A percentile compares a stretch with the other conserved stretches of the same genome.
phyloP scores from a whole-genome alignment of 192 early-diverging fungal species.

The Phlyctochytrium planicorne region DNA sequence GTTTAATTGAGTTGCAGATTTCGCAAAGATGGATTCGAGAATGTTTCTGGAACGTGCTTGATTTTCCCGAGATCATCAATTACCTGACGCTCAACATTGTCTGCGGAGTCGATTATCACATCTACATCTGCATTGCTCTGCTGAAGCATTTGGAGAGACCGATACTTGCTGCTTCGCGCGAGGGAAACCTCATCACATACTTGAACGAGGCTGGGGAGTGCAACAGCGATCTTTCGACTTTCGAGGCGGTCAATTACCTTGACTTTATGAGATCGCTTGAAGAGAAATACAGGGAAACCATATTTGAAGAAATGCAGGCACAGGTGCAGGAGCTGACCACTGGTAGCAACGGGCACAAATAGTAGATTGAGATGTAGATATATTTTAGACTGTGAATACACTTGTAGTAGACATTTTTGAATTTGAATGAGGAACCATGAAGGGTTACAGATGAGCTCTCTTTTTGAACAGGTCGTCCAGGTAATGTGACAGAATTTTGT shows the following conservation, averaged over 20 bases:
- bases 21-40: slow-evolving; percentile 50
- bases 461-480: slow-evolving; percentile 7
- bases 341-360: too few species aligned
- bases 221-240: slow-evolving; percentile 12
- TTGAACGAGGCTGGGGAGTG: slow-evolving; percentile 21
- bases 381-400: too few species aligned
- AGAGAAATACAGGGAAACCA: slow-evolving; percentile 27
- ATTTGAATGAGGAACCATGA: too few species aligned
- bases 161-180: slow-evolving; percentile 38
- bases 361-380: too few species aligned
- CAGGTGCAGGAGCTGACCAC: neutral
- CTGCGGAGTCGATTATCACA: slow-evolving; percentile 45
- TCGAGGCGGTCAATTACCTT: slow-evolving; percentile 24
- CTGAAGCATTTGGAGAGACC: slow-evolving; percentile 29
- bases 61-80: slow-evolving; percentile 39
- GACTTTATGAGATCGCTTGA: slow-evolving; percentile 42
- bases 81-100: slow-evolving; percentile 28
- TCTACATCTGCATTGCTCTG: slow-evolving; percentile 51
- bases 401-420: too few species aligned
- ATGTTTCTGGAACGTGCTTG: slow-evolving; percentile 49
- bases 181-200: slow-evolving; percentile 39
- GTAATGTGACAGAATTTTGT: slow-evolving; percentile 12
- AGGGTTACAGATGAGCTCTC: neutral
- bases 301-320: slow-evolving; percentile 30
- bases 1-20: slow-evolving; percentile 24